Conservation (phyloP, 2,329 filamentous ascomycete species). For the Hirsutella rhossiliensis region DNA sequence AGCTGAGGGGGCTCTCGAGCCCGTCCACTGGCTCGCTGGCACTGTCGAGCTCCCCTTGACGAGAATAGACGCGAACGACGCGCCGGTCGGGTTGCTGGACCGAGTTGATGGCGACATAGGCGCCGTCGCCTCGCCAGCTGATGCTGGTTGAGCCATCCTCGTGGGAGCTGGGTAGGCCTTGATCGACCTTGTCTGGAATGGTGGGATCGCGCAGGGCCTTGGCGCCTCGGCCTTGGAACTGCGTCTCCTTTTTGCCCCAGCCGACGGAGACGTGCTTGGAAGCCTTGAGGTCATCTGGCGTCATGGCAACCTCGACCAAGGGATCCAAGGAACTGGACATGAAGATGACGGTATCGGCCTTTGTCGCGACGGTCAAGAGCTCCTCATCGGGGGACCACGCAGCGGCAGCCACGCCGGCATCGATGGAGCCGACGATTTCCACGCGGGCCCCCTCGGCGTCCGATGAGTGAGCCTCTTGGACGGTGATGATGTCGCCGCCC, state of each 20-base stretch:
- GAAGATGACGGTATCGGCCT: slow-evolving; percentile 67
- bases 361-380: slow-evolving; percentile 71
- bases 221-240: slow-evolving; percentile 88
- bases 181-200: slow-evolving; percentile 82
- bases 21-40: slow-evolving; percentile 91
- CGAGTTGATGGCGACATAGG: slow-evolving; percentile 77
- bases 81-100: slow-evolving; percentile 59
- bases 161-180: slow-evolving; percentile 60
- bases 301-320: slow-evolving; percentile 62
- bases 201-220: slow-evolving; percentile 84
- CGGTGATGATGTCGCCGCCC: slow-evolving; percentile 81
- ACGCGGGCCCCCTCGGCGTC: slow-evolving; percentile 58
- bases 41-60: slow-evolving; percentile 83
- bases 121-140: slow-evolving; percentile 90
- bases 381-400: slow-evolving; percentile 95
- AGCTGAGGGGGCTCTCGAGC: slow-evolving; percentile 77
- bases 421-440: slow-evolving; percentile 90
- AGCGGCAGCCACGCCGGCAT: slow-evolving; percentile 80
- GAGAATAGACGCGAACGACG: slow-evolving; percentile 78
- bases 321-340: slow-evolving; percentile 90
- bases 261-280: slow-evolving; percentile 93
- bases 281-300: slow-evolving; percentile 64
- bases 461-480: slow-evolving; percentile 47
- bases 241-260: slow-evolving; percentile 97
- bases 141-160: slow-evolving; percentile 65